A percentile compares a stretch with the other conserved stretches of the same genome.
Conservation (phyloP, 2,329 filamentous ascomycete genomes). For the Aspergillus bombycis region DNA sequence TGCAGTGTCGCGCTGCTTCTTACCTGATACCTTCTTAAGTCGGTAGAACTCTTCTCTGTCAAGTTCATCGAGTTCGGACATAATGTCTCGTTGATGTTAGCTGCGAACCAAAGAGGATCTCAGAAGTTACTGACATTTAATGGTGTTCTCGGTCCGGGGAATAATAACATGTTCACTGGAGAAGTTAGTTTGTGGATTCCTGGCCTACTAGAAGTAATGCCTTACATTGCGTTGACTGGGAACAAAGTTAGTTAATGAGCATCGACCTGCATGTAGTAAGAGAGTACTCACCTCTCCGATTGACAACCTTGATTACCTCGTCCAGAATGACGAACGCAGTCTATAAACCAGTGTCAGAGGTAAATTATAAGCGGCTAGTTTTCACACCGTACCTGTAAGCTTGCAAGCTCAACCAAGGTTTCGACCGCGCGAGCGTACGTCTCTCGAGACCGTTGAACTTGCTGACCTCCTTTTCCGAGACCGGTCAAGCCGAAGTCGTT, state of each 20-base stretch:
- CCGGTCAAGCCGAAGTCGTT: conserved; percentile 97
- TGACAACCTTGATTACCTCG: conserved; percentile 99
- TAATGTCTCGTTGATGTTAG: conserved; percentile 68
- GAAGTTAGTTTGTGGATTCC: conserved; percentile 19
- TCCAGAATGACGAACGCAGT: conserved; percentile 98
- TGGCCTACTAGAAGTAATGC: conserved; percentile 19
- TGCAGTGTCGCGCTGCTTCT: conserved; percentile 78
- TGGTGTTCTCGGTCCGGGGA: conserved; percentile 97
- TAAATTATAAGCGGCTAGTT: background rate
- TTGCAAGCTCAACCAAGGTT: conserved; percentile 91
- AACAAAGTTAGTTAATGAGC: conserved; percentile 26
- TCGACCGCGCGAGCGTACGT: conserved; percentile 96
- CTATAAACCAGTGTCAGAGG: conserved; percentile 40
- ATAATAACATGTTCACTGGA: conserved; percentile 73
- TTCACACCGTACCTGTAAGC: conserved; percentile 66
- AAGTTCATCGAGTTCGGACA: conserved; percentile 95
- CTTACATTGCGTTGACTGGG: conserved; percentile 87
- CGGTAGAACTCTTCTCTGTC: conserved; percentile 98
- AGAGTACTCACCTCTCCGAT: conserved; percentile 73
- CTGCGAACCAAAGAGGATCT: background rate
- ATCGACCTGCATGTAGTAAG: background rate
- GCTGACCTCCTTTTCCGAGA: conserved; percentile 93
- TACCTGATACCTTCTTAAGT: conserved; percentile 89
- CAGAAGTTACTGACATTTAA: conserved; percentile 71
- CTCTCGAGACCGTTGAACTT: conserved; percentile 92